Conservation (phyloP, 1,139 yeast genomes). For the Kodamaea suecica region DNA sequence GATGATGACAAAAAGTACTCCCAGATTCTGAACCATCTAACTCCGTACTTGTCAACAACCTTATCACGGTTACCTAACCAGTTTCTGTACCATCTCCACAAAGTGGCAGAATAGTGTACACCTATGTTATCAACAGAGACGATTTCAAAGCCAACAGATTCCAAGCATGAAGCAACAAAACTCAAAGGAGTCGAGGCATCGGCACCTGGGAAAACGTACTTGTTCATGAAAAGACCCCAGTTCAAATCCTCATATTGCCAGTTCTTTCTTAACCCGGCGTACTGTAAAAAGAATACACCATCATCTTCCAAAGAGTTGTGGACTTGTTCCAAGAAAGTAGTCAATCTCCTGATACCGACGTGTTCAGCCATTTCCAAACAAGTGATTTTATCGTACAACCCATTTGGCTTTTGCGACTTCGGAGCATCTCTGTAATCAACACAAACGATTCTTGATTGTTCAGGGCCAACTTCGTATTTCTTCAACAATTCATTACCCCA, state of each 20-base stretch:
- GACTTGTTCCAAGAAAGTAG: conserved; percentile 73
- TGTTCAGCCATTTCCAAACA: conserved; percentile 97
- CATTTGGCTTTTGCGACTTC: conserved; percentile 51
- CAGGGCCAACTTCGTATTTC: conserved; percentile 62
- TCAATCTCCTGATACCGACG: conserved; percentile 86
- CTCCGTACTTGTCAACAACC: conserved; percentile 77
- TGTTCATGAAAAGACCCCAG: conserved; percentile 97
- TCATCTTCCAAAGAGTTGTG: conserved; percentile 87
- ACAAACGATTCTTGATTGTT: conserved; percentile 78
- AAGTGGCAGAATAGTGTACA: conserved; percentile 86
- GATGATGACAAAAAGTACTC: conserved; percentile 84
- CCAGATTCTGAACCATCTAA: conserved; percentile 93
- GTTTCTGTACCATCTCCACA: conserved; percentile 95
- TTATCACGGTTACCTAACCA: conserved; percentile 84
- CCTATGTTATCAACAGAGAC: conserved; percentile 85
- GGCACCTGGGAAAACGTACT: conserved; percentile 96
- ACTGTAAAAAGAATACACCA: conserved; percentile 82
- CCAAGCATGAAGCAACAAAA: conserved; percentile 73
- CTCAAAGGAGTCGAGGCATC: conserved; percentile 94
- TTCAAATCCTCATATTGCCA: conserved; percentile 94
- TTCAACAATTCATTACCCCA: conserved; percentile 77
- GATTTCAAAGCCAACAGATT: conserved; percentile 83
- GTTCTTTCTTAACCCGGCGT: conserved; percentile 85
- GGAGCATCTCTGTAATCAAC: conserved; percentile 92
- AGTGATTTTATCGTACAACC: conserved; percentile 81